Evolutionary conservation across 192 early-diverging fungal genomes (phyloP).

Genomic region (Coemansia brasiliensis): DNA sequence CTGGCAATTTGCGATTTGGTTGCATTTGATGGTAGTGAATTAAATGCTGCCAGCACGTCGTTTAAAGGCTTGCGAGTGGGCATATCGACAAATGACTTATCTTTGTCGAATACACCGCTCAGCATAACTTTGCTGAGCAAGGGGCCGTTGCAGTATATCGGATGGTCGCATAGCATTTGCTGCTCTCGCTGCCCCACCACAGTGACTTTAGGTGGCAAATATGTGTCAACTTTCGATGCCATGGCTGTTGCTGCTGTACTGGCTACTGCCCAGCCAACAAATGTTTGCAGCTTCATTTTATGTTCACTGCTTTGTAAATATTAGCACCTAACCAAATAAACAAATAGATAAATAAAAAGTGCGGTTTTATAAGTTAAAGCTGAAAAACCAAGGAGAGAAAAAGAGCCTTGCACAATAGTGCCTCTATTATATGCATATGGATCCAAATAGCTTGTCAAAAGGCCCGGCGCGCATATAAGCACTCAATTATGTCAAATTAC

Average conservation of each 20-base stretch:
- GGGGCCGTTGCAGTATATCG: slow-evolving; percentile 68
- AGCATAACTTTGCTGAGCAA: slow-evolving; percentile 61
- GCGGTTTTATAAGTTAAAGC: slow-evolving; percentile 1
- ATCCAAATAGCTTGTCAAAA: too few relatives aligned
- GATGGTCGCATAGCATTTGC: slow-evolving; percentile 57
- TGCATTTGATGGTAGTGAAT: slow-evolving; percentile 36
- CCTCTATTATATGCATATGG: background rate
- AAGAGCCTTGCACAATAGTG: slow-evolving; percentile 1
- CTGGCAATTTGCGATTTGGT: slow-evolving; percentile 31
- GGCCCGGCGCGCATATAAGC: too few relatives aligned
- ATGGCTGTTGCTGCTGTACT: background rate
- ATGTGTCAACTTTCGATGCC: slow-evolving; percentile 1
- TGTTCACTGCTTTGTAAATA: background rate
- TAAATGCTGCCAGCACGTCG: slow-evolving; percentile 56
- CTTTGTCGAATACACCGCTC: slow-evolving; percentile 59
- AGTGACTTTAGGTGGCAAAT: slow-evolving; percentile 15
- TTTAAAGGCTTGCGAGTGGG: slow-evolving; percentile 62
- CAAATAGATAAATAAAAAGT: background rate
- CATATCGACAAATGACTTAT: slow-evolving; percentile 75
- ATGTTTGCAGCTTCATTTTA: slow-evolving; percentile 8
- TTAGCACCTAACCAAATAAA: too few relatives aligned
- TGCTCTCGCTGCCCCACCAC: slow-evolving; percentile 10
- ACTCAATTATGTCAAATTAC: too few relatives aligned
- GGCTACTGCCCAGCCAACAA: slow-evolving; percentile 1
- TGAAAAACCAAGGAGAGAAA: background rate